Evolutionary conservation across 2,329 filamentous ascomycete genomes (phyloP).

Genomic region (Xylariaceae sp.): DNA sequence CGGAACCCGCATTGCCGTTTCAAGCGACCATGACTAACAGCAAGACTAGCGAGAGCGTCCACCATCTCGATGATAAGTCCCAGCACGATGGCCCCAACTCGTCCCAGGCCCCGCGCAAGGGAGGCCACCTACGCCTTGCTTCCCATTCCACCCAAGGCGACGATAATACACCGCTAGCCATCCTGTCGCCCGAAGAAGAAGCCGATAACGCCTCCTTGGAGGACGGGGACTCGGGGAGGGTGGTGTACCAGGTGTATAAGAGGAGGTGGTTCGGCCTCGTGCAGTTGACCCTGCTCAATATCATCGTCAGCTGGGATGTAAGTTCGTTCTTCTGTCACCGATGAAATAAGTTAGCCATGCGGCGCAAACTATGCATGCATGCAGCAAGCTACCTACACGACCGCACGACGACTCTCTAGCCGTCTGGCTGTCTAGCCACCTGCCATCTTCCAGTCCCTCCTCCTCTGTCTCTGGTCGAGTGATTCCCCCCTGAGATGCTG

Average conservation of each 20-base stretch:
- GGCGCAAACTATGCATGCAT: too few relatives aligned
- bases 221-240: conserved; percentile 18
- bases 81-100: conserved; percentile 21
- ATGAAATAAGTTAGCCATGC: too few relatives aligned
- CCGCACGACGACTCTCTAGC: too few relatives aligned
- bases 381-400: too few relatives aligned
- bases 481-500: neutral
- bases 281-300: conserved; percentile 85
- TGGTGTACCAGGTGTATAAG: conserved; percentile 61
- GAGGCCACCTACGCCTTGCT: conserved; percentile 26
- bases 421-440: too few relatives aligned
- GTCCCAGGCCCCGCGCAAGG: conserved; percentile 17
- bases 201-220: conserved; percentile 16
- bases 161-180: conserved; percentile 11
- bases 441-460: neutral
- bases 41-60: neutral
- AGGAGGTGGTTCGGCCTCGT: conserved; percentile 85
- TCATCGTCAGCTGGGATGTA: conserved; percentile 95
- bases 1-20: neutral
- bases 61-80: conserved; percentile 26
- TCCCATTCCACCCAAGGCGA: conserved; percentile 23
- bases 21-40: neutral
- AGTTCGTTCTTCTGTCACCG: conserved; percentile 43
- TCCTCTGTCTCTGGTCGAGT: neutral
- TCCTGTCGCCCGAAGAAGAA: conserved; percentile 3